A percentile compares a stretch with the other conserved stretches of the same genome.
phyloP scores from a whole-genome alignment of 805 yeast species.

The Metschnikowia vanudenii region DNA sequence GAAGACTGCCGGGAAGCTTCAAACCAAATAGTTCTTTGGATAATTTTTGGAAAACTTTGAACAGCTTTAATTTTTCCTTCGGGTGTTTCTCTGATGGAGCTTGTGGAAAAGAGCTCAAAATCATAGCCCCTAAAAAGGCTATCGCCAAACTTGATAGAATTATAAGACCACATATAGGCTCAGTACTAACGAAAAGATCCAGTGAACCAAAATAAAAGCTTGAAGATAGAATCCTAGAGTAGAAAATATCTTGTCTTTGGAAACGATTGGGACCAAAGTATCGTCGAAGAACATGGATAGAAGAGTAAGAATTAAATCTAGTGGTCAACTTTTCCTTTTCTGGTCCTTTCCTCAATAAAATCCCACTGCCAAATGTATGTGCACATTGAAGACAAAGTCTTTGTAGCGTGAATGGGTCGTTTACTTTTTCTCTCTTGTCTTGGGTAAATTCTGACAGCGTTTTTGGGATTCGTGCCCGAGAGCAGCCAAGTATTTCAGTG shows the following conservation, averaged over 20 bases:
- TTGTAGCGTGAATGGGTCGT: too few species aligned
- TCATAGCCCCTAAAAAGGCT: background rate
- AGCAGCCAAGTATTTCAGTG: constrained; percentile 3
- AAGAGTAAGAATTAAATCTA: background rate
- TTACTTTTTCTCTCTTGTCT: too few species aligned
- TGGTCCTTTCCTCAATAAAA: background rate
- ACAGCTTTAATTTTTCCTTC: background rate
- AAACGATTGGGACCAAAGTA: constrained; percentile 7
- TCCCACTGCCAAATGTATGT: background rate
- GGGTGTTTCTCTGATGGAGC: background rate
- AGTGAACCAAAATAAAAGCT: constrained; percentile 1
- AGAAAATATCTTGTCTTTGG: constrained; percentile 1
- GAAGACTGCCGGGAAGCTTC: too few species aligned
- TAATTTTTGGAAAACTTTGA: too few species aligned
- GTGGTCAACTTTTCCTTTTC: background rate
- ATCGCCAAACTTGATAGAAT: background rate
- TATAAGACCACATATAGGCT: background rate
- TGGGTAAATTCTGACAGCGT: background rate
- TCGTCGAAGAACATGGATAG: constrained; percentile 2
- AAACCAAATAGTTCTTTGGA: too few species aligned
- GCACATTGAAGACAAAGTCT: too few species aligned
- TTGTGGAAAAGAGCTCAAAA: background rate
- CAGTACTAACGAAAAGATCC: background rate
- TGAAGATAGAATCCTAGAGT: background rate
- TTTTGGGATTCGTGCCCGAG: background rate